Evolutionary conservation across 1,284 basidiomycete species (phyloP).

Genomic region (Rhodotorula sp.): DNA sequence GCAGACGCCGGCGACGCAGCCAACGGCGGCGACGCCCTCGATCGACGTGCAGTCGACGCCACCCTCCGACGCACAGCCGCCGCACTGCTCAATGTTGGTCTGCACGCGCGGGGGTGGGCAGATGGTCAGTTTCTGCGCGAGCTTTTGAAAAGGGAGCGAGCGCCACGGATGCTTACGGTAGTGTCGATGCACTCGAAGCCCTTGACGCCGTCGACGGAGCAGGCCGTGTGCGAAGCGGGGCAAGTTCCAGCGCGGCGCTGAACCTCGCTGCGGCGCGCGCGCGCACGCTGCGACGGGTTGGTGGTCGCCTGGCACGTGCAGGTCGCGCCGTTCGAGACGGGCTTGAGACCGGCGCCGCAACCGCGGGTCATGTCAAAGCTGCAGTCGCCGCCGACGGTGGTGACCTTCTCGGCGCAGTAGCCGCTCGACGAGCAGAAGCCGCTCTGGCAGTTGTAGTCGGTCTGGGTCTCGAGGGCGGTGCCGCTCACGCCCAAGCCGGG

Average conservation of each 20-base stretch:
- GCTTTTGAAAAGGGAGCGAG: not conserved
- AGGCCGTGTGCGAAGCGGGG: constrained; percentile 22
- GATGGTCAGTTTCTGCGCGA: not conserved
- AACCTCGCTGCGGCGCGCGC: constrained; percentile 15
- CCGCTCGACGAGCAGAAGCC: constrained; percentile 7
- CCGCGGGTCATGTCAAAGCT: constrained; percentile 11
- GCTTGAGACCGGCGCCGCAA: not conserved
- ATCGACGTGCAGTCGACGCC: constrained; percentile 42
- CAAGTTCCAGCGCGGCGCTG: constrained; percentile 14
- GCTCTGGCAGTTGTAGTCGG: not conserved
- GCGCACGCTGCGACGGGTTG: constrained; percentile 16
- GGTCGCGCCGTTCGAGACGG: not conserved
- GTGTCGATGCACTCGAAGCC: constrained; percentile 37
- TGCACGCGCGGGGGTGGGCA: not conserved
- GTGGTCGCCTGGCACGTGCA: not conserved
- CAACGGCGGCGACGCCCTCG: constrained; percentile 25
- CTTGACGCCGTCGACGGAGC: constrained; percentile 6
- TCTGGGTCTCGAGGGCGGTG: too few species aligned
- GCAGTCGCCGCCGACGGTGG: constrained; percentile 21
- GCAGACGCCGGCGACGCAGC: constrained; percentile 17
- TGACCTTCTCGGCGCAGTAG: constrained; percentile 13
- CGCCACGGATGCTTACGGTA: not conserved
- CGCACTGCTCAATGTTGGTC: constrained; percentile 31
- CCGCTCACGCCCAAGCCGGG: too few species aligned
- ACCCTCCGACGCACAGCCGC: constrained; percentile 23